These are phyloP conservation scores for Monocercomonoides exilis DNA, from an alignment of 78 protist species.

Conservation along the genomic window DNA sequence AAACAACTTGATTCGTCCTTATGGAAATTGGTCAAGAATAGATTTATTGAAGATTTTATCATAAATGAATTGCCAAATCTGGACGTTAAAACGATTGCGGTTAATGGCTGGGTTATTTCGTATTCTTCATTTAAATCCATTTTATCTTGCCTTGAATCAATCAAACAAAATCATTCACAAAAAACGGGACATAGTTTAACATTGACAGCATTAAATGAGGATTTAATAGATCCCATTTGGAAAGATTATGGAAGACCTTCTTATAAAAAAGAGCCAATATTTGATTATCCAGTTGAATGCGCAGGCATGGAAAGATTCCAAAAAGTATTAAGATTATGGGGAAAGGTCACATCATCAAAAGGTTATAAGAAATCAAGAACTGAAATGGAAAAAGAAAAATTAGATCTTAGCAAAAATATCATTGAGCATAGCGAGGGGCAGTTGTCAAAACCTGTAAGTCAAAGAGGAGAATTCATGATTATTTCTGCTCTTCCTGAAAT, in stretches of 20 bases:
- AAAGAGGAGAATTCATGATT: background rate
- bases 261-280: background rate
- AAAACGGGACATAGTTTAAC: background rate
- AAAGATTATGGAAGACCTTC: background rate
- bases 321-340: background rate
- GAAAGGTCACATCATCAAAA: background rate
- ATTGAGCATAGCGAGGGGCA: too few species aligned
- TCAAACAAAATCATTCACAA: background rate
- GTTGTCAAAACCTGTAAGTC: too few species aligned
- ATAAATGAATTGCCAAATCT: background rate
- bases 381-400: too few species aligned
- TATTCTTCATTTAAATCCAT: too few species aligned
- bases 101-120: too few species aligned
- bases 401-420: too few species aligned
- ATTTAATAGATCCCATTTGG: background rate
- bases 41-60: background rate
- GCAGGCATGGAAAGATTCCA: background rate
- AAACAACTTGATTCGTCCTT: background rate
- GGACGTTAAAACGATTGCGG: background rate
- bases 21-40: conserved; percentile 10
- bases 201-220: background rate
- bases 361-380: background rate
- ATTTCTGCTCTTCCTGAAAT: background rate
- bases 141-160: background rate
- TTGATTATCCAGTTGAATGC: background rate